These are phyloP conservation scores for Schizonepeta tenuifolia DNA, from an alignment of 257 asterid genomes.

Conservation along the genomic window DNA sequence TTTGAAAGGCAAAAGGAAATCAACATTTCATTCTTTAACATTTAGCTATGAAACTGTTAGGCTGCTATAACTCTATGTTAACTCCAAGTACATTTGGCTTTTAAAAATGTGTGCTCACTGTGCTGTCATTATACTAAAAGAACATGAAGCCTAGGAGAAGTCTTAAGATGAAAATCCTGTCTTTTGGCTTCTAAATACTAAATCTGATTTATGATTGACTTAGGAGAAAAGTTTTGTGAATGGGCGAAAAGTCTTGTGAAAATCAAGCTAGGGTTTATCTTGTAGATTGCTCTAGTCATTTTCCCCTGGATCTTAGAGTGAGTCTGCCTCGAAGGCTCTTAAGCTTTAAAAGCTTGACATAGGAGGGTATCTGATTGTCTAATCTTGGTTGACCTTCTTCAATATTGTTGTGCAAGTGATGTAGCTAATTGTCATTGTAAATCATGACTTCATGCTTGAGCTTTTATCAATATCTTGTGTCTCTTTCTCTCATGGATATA, in stretches of 20 bases:
- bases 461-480: constrained; percentile 12
- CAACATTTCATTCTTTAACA: not conserved
- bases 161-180: constrained; percentile 24
- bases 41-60: constrained; percentile 12
- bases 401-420: constrained; percentile 7
- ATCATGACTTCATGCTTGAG: constrained; percentile 2
- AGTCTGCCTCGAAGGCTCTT: constrained; percentile 7
- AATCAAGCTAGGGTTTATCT: constrained; percentile 26
- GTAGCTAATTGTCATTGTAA: constrained; percentile 1
- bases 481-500: constrained; percentile 25
- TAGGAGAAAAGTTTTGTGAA: constrained; percentile 22
- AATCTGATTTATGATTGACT: constrained; percentile 19
- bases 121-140: not conserved
- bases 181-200: not conserved
- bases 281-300: constrained; percentile 18
- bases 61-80: constrained; percentile 26
- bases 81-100: constrained; percentile 2
- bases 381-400: constrained; percentile 18
- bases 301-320: constrained; percentile 16
- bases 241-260: not conserved
- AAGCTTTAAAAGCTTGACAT: constrained; percentile 11
- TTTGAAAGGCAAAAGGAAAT: constrained; percentile 1
- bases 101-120: not conserved
- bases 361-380: constrained; percentile 19
- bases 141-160: constrained; percentile 12